Percentiles rank a stretch among this genome's conserved stretches.
These are phyloP conservation scores for Melampsora americana DNA, from an alignment of 1,284 basidiomycete species.

Conservation along the genomic window DNA sequence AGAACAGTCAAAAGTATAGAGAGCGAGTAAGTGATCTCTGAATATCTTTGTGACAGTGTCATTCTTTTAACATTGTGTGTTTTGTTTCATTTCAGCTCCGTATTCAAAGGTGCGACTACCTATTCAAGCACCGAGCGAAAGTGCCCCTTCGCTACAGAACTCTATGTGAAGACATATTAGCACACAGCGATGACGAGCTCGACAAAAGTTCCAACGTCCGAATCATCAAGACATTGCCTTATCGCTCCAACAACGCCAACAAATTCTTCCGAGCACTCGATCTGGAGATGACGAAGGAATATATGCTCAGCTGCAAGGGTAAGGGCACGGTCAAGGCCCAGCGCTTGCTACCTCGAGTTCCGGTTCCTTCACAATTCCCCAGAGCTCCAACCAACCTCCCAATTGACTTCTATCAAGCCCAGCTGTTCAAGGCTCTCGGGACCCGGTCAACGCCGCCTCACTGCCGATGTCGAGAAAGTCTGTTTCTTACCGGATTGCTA, in stretches of 20 bases:
- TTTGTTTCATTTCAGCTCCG: neutral
- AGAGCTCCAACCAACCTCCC: conserved; percentile 12
- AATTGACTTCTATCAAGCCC: conserved; percentile 27
- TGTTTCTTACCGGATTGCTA: conserved; percentile 15
- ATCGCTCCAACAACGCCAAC: neutral
- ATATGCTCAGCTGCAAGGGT: neutral
- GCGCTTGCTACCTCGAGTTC: neutral
- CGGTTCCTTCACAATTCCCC: neutral
- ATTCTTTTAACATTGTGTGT: neutral
- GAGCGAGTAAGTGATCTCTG: neutral
- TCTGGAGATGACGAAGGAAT: neutral
- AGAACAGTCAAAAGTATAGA: neutral
- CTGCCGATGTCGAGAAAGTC: neutral
- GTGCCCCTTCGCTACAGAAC: neutral
- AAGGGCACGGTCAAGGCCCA: neutral
- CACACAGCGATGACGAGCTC: neutral
- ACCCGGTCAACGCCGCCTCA: neutral
- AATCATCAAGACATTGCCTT: neutral
- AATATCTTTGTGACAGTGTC: neutral
- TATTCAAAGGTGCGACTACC: neutral
- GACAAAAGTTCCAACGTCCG: neutral
- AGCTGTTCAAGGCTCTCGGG: conserved; percentile 1
- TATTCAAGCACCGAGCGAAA: neutral
- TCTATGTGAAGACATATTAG: neutral
- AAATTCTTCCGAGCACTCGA: conserved; percentile 7